phyloP scores from a whole-genome alignment of 2,329 filamentous ascomycete species.

The Coniochaeta prunicola region DNA sequence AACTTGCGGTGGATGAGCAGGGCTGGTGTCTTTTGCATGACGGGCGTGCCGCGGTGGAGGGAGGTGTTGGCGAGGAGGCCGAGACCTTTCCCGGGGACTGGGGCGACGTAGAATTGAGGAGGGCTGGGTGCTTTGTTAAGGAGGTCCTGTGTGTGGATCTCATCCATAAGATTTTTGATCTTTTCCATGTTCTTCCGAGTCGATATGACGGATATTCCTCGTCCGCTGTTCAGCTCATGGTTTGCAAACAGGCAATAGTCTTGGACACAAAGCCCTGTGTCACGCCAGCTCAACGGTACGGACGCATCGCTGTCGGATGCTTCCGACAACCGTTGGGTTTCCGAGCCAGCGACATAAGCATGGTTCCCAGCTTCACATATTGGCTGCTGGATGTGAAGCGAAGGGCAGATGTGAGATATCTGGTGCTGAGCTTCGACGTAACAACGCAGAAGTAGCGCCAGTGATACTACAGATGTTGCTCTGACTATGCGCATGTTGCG shows the following conservation, averaged over 20 bases:
- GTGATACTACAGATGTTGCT: neutral
- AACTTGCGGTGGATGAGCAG: slow-evolving; percentile 17
- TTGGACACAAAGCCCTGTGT: neutral
- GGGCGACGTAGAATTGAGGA: neutral
- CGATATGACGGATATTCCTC: neutral
- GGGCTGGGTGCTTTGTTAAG: neutral
- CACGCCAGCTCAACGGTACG: neutral
- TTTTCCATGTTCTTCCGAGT: neutral
- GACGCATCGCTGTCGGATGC: neutral
- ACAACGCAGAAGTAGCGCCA: neutral
- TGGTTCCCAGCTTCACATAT: neutral
- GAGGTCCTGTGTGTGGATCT: slow-evolving; percentile 6
- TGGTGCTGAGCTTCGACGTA: neutral
- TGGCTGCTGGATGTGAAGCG: neutral
- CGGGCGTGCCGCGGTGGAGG: slow-evolving; percentile 21
- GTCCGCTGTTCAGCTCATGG: neutral
- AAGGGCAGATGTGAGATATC: neutral
- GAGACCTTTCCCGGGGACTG: slow-evolving; percentile 21
- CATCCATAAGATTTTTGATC: neutral
- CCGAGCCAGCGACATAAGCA: neutral
- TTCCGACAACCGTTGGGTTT: neutral
- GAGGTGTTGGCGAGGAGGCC: slow-evolving; percentile 22
- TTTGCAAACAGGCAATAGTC: neutral
- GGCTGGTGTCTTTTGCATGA: slow-evolving; percentile 20
- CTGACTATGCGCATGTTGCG: neutral